These are phyloP conservation scores for Pseudonitzschia pungens DNA, from an alignment of 108 stramenopile genomes.

Conservation along the genomic window DNA sequence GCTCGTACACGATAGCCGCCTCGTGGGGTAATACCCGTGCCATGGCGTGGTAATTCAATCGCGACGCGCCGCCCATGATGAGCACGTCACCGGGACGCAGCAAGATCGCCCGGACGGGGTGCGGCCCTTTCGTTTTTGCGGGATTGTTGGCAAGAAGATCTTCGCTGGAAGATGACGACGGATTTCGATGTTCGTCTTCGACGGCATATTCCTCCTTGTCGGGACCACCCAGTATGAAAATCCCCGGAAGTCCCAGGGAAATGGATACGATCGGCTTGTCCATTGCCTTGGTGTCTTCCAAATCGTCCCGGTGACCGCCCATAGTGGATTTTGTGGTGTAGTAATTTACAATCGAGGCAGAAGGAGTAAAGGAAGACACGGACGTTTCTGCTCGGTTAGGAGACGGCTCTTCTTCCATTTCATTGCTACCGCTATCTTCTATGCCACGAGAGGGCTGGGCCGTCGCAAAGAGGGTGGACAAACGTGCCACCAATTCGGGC, in stretches of 20 bases:
- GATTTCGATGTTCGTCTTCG: no score
- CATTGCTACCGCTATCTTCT: not conserved
- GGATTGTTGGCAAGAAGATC: no score
- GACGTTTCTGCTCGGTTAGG: not conserved
- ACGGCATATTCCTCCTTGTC: slow-evolving; percentile 36
- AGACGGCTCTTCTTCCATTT: not conserved
- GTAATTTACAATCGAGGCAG: slow-evolving; percentile 71
- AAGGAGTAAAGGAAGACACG: slow-evolving; percentile 31
- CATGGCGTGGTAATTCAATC: slow-evolving; percentile 68
- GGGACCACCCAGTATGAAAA: slow-evolving; percentile 68
- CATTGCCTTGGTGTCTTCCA: slow-evolving; percentile 48
- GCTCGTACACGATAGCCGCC: not conserved
- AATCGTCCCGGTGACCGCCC: slow-evolving; percentile 71
- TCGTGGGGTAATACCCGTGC: slow-evolving; percentile 45
- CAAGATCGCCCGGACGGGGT: slow-evolving; percentile 53
- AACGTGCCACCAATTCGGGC: slow-evolving; percentile 33
- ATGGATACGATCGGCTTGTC: slow-evolving; percentile 63
- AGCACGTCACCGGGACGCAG: slow-evolving; percentile 70
- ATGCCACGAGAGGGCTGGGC: not conserved
- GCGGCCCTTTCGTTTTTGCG: not conserved
- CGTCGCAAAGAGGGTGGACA: slow-evolving; percentile 40
- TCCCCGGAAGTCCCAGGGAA: slow-evolving; percentile 53
- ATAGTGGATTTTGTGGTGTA: slow-evolving; percentile 57
- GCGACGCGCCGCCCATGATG: slow-evolving; percentile 52
- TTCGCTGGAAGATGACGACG: no score